phyloP scores from a whole-genome alignment of 257 asterid genomes.

The Striga asiatica region DNA sequence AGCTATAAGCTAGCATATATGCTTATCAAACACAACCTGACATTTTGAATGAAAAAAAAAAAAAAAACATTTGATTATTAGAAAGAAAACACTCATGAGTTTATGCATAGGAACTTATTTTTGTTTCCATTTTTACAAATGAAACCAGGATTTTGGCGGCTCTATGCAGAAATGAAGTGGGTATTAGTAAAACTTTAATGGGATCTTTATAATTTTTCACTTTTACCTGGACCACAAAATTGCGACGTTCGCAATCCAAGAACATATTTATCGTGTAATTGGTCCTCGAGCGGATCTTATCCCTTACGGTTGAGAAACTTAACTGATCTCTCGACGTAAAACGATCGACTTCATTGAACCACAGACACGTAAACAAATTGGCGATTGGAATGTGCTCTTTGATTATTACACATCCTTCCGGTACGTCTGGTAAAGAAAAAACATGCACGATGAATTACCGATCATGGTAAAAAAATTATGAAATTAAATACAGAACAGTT shows the following conservation, averaged over 20 bases:
- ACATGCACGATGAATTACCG: too few relatives aligned
- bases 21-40: too few relatives aligned
- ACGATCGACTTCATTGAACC: constrained; percentile 78
- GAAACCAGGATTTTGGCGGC: too few relatives aligned
- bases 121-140: too few relatives aligned
- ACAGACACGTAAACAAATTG: constrained; percentile 68
- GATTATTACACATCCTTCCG: constrained; percentile 72
- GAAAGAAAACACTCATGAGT: too few relatives aligned
- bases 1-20: too few relatives aligned
- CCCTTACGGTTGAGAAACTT: constrained; percentile 71
- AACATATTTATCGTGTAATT: constrained; percentile 63
- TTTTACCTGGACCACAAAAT: constrained; percentile 78
- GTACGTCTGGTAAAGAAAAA: constrained; percentile 43
- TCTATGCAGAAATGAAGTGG: too few relatives aligned
- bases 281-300: constrained; percentile 50
- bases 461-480: neutral
- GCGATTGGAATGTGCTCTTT: constrained; percentile 63
- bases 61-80: too few relatives aligned
- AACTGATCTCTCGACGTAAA: constrained; percentile 73
- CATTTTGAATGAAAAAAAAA: too few relatives aligned
- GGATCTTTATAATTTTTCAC: too few relatives aligned
- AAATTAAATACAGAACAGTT: neutral
- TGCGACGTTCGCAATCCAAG: constrained; percentile 67
- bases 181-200: too few relatives aligned
- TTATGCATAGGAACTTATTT: too few relatives aligned